These are phyloP conservation scores for Talaromyces sp. DNA, from an alignment of 2,329 filamentous ascomycete species.

Conservation along the genomic window DNA sequence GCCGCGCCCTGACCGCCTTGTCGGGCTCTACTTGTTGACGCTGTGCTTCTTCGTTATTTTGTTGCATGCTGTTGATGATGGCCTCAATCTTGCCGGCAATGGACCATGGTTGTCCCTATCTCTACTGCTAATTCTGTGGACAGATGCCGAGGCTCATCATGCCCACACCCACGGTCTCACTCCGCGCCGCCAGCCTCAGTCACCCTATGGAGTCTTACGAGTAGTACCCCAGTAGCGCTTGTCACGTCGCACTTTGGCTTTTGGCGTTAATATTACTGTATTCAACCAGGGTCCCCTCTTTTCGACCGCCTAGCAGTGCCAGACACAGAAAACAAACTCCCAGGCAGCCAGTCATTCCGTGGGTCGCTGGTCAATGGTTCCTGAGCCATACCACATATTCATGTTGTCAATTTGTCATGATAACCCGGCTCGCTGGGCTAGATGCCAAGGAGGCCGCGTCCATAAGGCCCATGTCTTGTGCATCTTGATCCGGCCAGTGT, in stretches of 20 bases:
- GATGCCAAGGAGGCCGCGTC: not conserved
- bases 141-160: too few relatives aligned
- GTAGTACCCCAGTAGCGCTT: not conserved
- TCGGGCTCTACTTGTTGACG: not conserved
- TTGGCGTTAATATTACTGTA: not conserved
- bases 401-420: not conserved
- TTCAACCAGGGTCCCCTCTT: not conserved
- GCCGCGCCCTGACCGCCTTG: not conserved
- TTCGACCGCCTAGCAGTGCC: not conserved
- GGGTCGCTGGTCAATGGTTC: too few relatives aligned
- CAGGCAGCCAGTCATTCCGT: not conserved
- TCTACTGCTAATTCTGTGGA: too few relatives aligned
- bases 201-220: not conserved
- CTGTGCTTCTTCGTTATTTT: not conserved
- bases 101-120: too few relatives aligned
- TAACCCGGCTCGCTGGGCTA: too few relatives aligned
- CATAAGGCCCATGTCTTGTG: not conserved
- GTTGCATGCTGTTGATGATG: not conserved
- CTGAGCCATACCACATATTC: too few relatives aligned
- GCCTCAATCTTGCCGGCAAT: too few relatives aligned
- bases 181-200: not conserved
- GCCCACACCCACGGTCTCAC: not conserved
- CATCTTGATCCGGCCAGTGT: not conserved
- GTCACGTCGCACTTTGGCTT: not conserved
- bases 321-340: not conserved